Evolutionary conservation across 495 filamentous ascomycete genomes (phyloP).

Genomic region (Darksidea phi): DNA sequence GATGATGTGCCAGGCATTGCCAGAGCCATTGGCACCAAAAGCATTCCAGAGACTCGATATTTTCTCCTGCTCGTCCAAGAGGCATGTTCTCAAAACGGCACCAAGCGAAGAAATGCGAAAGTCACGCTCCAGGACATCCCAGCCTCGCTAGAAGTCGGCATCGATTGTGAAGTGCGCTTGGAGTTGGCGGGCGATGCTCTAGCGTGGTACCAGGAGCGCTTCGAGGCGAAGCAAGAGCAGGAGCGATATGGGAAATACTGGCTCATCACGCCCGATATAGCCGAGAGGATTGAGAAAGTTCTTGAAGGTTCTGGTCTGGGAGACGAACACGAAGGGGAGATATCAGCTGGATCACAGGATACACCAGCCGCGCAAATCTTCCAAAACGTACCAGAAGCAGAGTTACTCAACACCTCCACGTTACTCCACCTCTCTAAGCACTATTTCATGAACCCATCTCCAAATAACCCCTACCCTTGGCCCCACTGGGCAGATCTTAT

Average conservation of each 20-base stretch:
- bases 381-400: constrained; percentile 24
- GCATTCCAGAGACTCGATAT: constrained; percentile 66
- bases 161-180: constrained; percentile 62
- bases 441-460: constrained; percentile 34
- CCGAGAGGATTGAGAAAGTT: constrained; percentile 42
- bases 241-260: constrained; percentile 57
- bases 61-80: constrained; percentile 63
- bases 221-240: constrained; percentile 56
- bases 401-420: constrained; percentile 11
- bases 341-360: neutral
- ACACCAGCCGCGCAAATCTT: constrained; percentile 2
- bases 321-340: neutral
- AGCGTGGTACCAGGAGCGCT: constrained; percentile 54
- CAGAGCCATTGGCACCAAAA: constrained; percentile 65
- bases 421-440: constrained; percentile 18
- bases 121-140: constrained; percentile 54
- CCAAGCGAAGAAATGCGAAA: neutral
- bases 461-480: neutral
- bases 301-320: neutral
- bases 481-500: constrained; percentile 14
- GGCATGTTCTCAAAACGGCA: constrained; percentile 40
- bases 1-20: constrained; percentile 62
- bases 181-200: constrained; percentile 66
- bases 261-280: constrained; percentile 51
- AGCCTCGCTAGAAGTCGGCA: constrained; percentile 70